A percentile compares a stretch with the other conserved stretches of the same genome.
phyloP scores from a whole-genome alignment of 352 stramenopile genomes.

The Sclerospora graminicola region DNA sequence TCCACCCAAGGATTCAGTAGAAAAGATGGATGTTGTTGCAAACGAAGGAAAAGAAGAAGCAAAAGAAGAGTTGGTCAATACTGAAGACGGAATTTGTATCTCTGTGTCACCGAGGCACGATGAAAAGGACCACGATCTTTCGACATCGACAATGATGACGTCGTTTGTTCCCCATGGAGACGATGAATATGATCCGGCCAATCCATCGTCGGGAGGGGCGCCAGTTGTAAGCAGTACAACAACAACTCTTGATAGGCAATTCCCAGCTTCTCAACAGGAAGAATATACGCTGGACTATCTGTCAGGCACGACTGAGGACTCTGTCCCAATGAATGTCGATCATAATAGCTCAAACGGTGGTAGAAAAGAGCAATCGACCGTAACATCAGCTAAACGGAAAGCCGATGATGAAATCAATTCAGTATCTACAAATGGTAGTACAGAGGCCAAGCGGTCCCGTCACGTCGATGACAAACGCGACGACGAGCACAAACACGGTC shows the following conservation, averaged over 20 bases:
- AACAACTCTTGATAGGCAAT: slow-evolving; percentile 1
- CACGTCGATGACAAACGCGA: slow-evolving; percentile 7
- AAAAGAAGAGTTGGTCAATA: not conserved
- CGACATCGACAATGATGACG: not conserved
- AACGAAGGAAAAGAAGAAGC: slow-evolving; percentile 1
- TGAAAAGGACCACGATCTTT: slow-evolving; percentile 18
- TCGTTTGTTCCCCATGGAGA: slow-evolving; percentile 18
- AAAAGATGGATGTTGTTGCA: not conserved
- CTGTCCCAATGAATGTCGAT: slow-evolving; percentile 16
- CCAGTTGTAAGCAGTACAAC: slow-evolving; percentile 4
- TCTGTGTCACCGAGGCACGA: slow-evolving; percentile 4
- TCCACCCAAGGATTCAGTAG: no score
- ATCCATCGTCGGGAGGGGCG: slow-evolving; percentile 16
- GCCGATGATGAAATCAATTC: slow-evolving; percentile 5
- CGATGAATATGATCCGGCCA: slow-evolving; percentile 32
- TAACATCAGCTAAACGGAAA: slow-evolving; percentile 20
- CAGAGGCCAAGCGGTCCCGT: slow-evolving; percentile 14
- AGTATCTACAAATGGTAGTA: slow-evolving; percentile 4
- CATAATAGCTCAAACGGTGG: not conserved
- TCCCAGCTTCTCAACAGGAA: slow-evolving; percentile 9
- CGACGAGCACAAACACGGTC: slow-evolving; percentile 12
- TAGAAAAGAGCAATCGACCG: not conserved
- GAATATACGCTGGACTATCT: slow-evolving; percentile 36
- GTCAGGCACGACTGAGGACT: slow-evolving; percentile 13
- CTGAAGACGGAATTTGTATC: not conserved